Evolutionary conservation across 164 flowering plant genomes (phyloP), one percentile per base, ranked within the genome.

Genomic region (Chimonanthus salicifolius): DNA sequence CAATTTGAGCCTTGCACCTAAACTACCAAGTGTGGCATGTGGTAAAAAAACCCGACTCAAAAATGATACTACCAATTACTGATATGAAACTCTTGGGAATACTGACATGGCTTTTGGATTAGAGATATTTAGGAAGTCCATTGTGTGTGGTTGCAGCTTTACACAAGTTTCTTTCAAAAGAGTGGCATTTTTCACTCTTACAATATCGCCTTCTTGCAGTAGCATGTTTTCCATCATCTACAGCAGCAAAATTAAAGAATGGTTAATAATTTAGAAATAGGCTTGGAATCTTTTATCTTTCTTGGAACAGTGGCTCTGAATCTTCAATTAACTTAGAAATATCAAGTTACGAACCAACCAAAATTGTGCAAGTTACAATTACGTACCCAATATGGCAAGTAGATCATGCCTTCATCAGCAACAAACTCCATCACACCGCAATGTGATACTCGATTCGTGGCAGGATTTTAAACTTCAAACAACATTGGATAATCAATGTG

Each of bases 211-310:
- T 81, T 92, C 98, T 88, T 90, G 91, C 75, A 95, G 72, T 15
- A 88, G 88, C 92, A 95, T 84, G 83, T 93, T 95, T 78, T 92
- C 90, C 99, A 93, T 95, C 98, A 95, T 95, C 99, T 95, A 65
- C 47, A 67, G 44, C 2, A 33, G n/a, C 7, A 15, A 49, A 33
- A 73, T 10, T 47, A 4, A 47, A 71, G 2, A 44, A 72, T 16
- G 15, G 68, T 44, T 11, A 15, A 66, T 9, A 10, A 44, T 44
- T n/a, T 66, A 11, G n/a, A 16, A 66, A 1, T 48, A 44, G 47
- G 48, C 44, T 44, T 15, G 6, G 8, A 45, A 33, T 33, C 33
- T 33, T 33, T 33, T 33, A 33, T 33, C 33, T 33, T 33, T 33
- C 33, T 33, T 33, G 33, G 33, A 33, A 33, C 33, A 33, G 33